These are phyloP conservation scores for Ceratobasidium sp. DNA, from an alignment of 1,284 basidiomycete genomes.

Conservation along the genomic window DNA sequence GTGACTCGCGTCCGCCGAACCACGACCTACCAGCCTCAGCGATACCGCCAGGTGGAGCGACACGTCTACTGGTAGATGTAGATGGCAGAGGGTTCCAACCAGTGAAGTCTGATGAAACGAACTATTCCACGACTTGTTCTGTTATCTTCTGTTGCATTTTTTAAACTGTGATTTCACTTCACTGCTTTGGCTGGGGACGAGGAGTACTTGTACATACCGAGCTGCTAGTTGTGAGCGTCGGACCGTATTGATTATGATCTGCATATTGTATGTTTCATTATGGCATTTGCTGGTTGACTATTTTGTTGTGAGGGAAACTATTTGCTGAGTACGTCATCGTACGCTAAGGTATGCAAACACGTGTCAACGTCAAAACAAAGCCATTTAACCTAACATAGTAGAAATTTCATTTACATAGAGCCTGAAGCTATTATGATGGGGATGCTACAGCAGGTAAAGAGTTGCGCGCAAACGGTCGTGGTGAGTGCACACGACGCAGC, in stretches of 20 bases:
- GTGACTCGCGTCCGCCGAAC: conserved; percentile 80
- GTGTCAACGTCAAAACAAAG: conserved; percentile 3
- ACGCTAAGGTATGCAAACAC: neutral
- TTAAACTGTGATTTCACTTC: conserved; percentile 4
- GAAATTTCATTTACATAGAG: neutral
- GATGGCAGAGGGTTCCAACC: conserved; percentile 12
- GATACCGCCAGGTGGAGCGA: conserved; percentile 72
- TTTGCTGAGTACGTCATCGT: neutral
- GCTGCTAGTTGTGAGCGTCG: conserved; percentile 37
- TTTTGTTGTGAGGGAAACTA: conserved; percentile 13
- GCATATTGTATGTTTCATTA: conserved; percentile 43
- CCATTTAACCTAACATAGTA: neutral
- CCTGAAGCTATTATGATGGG: neutral
- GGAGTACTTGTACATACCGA: conserved; percentile 33
- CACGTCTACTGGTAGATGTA: conserved; percentile 70
- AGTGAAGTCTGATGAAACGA: conserved; percentile 39
- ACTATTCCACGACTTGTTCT: conserved; percentile 25
- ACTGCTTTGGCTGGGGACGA: conserved; percentile 28
- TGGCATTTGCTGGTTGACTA: conserved; percentile 14
- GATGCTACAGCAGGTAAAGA: conserved; percentile 24
- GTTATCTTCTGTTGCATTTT: neutral
- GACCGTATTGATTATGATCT: conserved; percentile 37
- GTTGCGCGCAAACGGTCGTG: conserved; percentile 13
- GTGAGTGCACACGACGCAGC: conserved; percentile 23
- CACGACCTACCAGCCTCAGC: conserved; percentile 68